These are phyloP conservation scores for Russula brevipes DNA, from an alignment of 768 basidiomycete genomes.

Conservation along the genomic window DNA sequence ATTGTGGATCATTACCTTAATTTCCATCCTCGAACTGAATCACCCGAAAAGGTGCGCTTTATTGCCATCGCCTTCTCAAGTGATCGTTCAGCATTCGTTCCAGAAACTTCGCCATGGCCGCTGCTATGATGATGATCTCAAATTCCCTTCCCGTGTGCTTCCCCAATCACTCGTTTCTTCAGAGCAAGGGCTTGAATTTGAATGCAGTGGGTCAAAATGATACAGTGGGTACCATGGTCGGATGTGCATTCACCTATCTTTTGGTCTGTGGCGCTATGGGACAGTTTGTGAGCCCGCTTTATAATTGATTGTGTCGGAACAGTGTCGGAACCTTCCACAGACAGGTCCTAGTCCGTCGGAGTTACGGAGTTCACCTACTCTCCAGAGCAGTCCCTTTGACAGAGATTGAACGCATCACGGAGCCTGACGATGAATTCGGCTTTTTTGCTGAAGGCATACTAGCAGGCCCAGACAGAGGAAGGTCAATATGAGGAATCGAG, in stretches of 20 bases:
- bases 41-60: slow-evolving; percentile 65
- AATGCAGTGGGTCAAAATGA: slow-evolving; percentile 54
- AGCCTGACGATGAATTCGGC: neutral
- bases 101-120: slow-evolving; percentile 74
- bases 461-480: neutral
- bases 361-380: slow-evolving; percentile 78
- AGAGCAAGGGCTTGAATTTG: slow-evolving; percentile 72
- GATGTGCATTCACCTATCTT: slow-evolving; percentile 82
- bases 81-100: neutral
- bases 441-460: neutral
- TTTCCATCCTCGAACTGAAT: slow-evolving; percentile 75
- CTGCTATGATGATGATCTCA: slow-evolving; percentile 88
- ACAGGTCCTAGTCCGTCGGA: slow-evolving; percentile 71
- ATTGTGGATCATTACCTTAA: slow-evolving; percentile 80
- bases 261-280: slow-evolving; percentile 92
- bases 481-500: neutral
- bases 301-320: neutral
- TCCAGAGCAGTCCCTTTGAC: slow-evolving; percentile 46
- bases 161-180: slow-evolving; percentile 88
- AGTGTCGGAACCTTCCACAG: neutral
- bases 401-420: slow-evolving; percentile 28
- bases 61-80: neutral
- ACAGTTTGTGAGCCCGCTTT: slow-evolving; percentile 67
- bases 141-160: slow-evolving; percentile 94
- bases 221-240: slow-evolving; percentile 81